Evolutionary conservation across 371 early-diverging fungal species (phyloP), one percentile per base, ranked within the genome.

Genomic region (Paraphysoderma sedebokerense): DNA sequence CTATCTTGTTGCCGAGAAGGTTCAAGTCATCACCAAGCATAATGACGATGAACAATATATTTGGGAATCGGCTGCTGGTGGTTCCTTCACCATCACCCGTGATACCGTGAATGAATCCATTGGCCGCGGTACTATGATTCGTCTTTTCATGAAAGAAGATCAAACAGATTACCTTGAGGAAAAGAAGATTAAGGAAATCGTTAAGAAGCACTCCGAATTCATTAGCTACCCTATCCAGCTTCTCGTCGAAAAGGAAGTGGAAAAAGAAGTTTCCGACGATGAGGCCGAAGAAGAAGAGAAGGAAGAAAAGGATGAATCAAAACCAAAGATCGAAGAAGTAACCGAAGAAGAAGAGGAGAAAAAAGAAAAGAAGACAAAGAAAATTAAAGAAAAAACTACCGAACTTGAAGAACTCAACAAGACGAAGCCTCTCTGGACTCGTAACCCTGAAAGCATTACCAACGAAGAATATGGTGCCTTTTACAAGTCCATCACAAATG

Each of bases 131-230:
- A 79, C 87, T 52, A 68, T 79, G 59, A 75, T 96, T 61, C 75
- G 81, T 47, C 81, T 96, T 50, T 74, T 74, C 76, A 70, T 96
- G 58, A 90, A 91, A 77, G 89, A 91, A 61, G 88, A 88, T 62
- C 85, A 81, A 59, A 56, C 70, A 52, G 87, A 90, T 62, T 92
- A 82, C 77, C 76, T 92, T 49, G 84, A 89, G 68, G 81, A 82
- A 68, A 80, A 82, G 62, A 78, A 72, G 56, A 79, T 90, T 68
- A 82, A 85, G 72, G 82, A 88, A 59, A 74, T 92, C 49, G 74
- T 87, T 65, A 89, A 89, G 81, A 89, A 87, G 76, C 85, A 92
- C 78, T 90, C 91, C 56, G 82, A 83, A 63, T 93, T 88, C 70
- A 87, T 93, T 55, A 73, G 75, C 45, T 90, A 87, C 79, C 89